Conservation (phyloP, 2,329 filamentous ascomycete species). For the Epichloe hybrida region DNA sequence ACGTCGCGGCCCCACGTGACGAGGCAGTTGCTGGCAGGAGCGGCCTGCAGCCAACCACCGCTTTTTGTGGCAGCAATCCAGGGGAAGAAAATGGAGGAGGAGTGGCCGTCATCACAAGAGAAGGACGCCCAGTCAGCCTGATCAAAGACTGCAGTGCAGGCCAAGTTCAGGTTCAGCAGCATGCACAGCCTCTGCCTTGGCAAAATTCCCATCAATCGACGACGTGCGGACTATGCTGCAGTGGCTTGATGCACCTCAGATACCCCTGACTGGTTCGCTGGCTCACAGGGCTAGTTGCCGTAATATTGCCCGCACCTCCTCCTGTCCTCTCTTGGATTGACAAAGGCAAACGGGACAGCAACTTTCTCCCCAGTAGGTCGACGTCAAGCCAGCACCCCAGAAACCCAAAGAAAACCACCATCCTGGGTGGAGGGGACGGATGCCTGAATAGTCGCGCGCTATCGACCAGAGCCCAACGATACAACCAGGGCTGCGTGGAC, state of each 20-base stretch:
- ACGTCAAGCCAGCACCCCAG: neutral
- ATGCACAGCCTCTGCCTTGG: neutral
- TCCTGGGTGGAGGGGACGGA: neutral
- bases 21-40: neutral
- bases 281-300: conserved; percentile 6
- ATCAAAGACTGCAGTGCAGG: neutral
- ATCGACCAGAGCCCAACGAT: conserved; percentile 14
- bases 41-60: neutral
- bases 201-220: conserved; percentile 10
- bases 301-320: neutral
- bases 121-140: neutral
- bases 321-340: neutral
- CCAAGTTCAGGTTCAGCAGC: neutral
- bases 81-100: neutral
- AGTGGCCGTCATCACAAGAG: neutral
- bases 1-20: neutral
- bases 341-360: neutral
- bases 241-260: conserved; percentile 11
- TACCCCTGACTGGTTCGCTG: conserved; percentile 11
- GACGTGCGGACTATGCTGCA: conserved; percentile 5
- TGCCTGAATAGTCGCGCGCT: neutral
- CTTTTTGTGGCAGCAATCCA: neutral
- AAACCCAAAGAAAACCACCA: conserved; percentile 4
- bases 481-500: conserved; percentile 12
- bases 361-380: neutral